Base-by-base conservation (phyloP, 441 rosid species). In the Pelargonium australe region DNA sequence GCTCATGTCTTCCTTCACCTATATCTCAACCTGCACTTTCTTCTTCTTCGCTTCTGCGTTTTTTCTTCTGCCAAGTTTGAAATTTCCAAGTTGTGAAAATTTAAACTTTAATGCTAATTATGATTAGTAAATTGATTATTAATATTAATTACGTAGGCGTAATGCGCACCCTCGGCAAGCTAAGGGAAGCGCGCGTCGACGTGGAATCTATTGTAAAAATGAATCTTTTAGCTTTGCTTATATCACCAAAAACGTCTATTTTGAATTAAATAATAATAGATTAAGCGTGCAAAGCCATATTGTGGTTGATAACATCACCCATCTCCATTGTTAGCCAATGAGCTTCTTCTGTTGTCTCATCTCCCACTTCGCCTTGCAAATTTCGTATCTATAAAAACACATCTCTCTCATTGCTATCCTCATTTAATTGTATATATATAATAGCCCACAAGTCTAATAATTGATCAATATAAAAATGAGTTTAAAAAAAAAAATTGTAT, bases 201-300 rank as follows among this genome's bases (percentile, higher is more conserved):
- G 78, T 84, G 87, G 85, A 84, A 84, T 80, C 76, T 82, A 79
- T 41, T 85, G 11, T 70, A 31, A 80, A 4, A 47, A 3, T 47
- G 55, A 44, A 75, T 70, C 66, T 13, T 60, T 19, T 57, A n/a
- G 73, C 79, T 65, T 77, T 70, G 82, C 81, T 81, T 53, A 41
- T 74, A 41, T 81, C 82, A 70, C 70, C 76, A 13, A 5, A 20
- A 10, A 9, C 7, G 3, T 6, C 66, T 55, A 47, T 0, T 63
- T 25, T 58, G 58, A 61, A 44, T 8, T 41, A 64, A 63, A 17
- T 25, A 16, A 44, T 69, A 5, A 23, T 23, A 12, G 43, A 69
- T 11, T 25, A 14, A 9, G 31, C 19, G 4, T 5, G 20, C 44
- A 53, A 20, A 40, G 55, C 65, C 69, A n/a, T 43, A n/a, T 5